These are phyloP conservation scores for Xylaria arbuscula DNA, from an alignment of 2,329 filamentous ascomycete species.

Conservation along the genomic window DNA sequence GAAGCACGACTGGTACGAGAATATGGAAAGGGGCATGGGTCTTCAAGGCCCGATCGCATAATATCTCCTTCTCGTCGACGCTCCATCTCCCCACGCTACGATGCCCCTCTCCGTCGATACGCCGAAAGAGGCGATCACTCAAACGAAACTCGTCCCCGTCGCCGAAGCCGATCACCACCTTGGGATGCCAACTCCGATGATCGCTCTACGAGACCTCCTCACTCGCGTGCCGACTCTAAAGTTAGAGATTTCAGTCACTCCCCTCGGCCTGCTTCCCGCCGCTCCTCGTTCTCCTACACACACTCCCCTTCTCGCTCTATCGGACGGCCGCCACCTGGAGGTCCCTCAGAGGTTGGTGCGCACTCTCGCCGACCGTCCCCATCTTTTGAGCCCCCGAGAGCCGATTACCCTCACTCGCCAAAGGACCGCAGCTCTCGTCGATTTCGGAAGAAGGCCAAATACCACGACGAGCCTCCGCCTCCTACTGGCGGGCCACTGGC, in stretches of 20 bases:
- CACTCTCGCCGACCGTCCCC: slow-evolving; percentile 46
- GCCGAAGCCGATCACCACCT: slow-evolving; percentile 46
- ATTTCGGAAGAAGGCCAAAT: slow-evolving; percentile 53
- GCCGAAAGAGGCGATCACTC: slow-evolving; percentile 43
- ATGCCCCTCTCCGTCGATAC: slow-evolving; percentile 41
- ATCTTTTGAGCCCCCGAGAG: slow-evolving; percentile 40
- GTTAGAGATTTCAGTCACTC: slow-evolving; percentile 46
- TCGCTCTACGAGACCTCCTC: slow-evolving; percentile 37
- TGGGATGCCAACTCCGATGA: slow-evolving; percentile 42
- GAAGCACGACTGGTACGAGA: slow-evolving; percentile 44
- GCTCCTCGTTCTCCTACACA: slow-evolving; percentile 49
- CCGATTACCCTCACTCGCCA: slow-evolving; percentile 46
- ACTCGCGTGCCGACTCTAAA: slow-evolving; percentile 41
- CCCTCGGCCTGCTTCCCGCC: slow-evolving; percentile 45
- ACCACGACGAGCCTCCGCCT: slow-evolving; percentile 55
- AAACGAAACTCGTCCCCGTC: slow-evolving; percentile 41
- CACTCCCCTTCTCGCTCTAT: slow-evolving; percentile 46
- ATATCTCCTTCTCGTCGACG: slow-evolving; percentile 44
- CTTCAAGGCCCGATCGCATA: slow-evolving; percentile 37
- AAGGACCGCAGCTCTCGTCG: slow-evolving; percentile 46
- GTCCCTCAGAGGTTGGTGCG: slow-evolving; percentile 43
- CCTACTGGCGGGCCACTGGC: slow-evolving; percentile 52
- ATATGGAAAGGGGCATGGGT: slow-evolving; percentile 40
- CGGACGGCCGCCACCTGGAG: slow-evolving; percentile 39
- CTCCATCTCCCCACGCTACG: slow-evolving; percentile 46